Conservation (phyloP, 2,329 filamentous ascomycete genomes). For the Stachybotrys echinatus region DNA sequence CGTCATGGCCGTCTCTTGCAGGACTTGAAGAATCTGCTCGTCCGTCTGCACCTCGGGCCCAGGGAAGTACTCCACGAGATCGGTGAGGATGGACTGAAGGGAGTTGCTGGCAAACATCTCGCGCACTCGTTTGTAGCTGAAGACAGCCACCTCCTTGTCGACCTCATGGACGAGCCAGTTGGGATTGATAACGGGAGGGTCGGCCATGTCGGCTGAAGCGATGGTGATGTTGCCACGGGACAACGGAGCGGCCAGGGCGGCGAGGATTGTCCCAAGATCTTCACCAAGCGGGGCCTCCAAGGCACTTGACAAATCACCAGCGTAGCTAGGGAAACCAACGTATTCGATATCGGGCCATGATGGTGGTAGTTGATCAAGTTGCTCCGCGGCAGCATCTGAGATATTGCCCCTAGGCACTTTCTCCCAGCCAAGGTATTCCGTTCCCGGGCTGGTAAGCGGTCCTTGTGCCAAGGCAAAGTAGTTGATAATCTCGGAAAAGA, state of each 20-base stretch:
- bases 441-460: neutral
- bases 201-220: neutral
- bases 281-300: neutral
- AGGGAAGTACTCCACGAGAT: neutral
- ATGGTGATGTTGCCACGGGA: neutral
- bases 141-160: neutral
- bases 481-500: neutral
- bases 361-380: neutral
- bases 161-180: neutral
- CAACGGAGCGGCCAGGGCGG: neutral
- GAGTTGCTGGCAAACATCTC: neutral
- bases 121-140: neutral
- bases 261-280: neutral
- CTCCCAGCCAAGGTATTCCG: neutral
- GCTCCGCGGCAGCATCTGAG: neutral
- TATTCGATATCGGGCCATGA: neutral
- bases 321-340: neutral
- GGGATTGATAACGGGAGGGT: neutral
- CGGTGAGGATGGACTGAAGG: neutral
- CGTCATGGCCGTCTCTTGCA: constrained; percentile 1
- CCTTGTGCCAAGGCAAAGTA: neutral
- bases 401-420: neutral
- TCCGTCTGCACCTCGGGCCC: neutral
- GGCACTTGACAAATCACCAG: neutral
- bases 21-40: constrained; percentile 1